These are phyloP conservation scores for Nigrograna mackinnonii DNA, from an alignment of 2,329 filamentous ascomycete genomes.

Conservation along the genomic window DNA sequence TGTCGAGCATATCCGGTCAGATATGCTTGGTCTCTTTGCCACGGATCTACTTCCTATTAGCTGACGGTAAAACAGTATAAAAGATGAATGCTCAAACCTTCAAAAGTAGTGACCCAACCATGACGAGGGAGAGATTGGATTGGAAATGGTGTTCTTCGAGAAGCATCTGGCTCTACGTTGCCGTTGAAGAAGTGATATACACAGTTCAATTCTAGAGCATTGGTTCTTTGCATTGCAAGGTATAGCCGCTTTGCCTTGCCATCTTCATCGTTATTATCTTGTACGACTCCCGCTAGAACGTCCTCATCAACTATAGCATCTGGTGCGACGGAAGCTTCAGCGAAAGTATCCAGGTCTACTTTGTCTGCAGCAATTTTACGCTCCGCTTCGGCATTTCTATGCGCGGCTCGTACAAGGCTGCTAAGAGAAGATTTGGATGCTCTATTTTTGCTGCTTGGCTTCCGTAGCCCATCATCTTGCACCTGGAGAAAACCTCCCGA, in stretches of 20 bases:
- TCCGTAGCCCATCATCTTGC: constrained; percentile 22
- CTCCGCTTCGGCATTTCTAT: constrained; percentile 26
- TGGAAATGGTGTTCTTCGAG: constrained; percentile 13
- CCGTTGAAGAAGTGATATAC: constrained; percentile 59
- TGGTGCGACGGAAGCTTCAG: constrained; percentile 11
- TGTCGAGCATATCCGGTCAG: constrained; percentile 45
- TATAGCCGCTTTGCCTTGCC: constrained; percentile 59
- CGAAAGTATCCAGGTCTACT: constrained; percentile 24
- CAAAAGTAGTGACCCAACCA: constrained; percentile 35
- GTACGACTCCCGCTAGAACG: constrained; percentile 24
- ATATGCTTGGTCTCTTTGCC: constrained; percentile 43
- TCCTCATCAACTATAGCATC: constrained; percentile 24
- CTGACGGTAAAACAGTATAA: neutral
- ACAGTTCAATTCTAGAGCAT: constrained; percentile 57
- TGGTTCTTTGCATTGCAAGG: constrained; percentile 63
- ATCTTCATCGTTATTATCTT: constrained; percentile 74
- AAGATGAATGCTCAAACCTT: constrained; percentile 18
- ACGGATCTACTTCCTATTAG: constrained; percentile 19
- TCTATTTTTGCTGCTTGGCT: constrained; percentile 18
- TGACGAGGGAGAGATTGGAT: constrained; percentile 28
- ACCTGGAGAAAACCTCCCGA: constrained; percentile 3
- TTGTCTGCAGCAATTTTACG: constrained; percentile 27
- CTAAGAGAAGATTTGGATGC: constrained; percentile 19
- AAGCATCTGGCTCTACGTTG: constrained; percentile 1
- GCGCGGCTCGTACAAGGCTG: constrained; percentile 24